A percentile compares a stretch with the other conserved stretches of the same genome.
phyloP scores from a whole-genome alignment of 2,329 filamentous ascomycete genomes.

The Fusarium nurragi region DNA sequence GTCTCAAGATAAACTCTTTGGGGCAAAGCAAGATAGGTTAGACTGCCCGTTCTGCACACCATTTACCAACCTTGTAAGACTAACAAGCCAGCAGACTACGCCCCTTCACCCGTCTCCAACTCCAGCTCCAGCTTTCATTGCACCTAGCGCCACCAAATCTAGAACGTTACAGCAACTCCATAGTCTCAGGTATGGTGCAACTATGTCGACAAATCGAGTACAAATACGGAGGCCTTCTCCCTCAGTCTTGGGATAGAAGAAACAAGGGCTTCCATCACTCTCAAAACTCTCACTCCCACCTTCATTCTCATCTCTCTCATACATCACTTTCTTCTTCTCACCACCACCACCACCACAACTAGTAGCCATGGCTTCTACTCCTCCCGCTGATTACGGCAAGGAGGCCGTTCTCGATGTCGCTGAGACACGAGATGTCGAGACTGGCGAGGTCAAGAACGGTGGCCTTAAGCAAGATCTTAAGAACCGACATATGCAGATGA shows the following conservation, averaged over 20 bases:
- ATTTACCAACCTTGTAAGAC: constrained; percentile 9
- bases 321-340: constrained; percentile 3
- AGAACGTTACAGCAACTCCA: constrained; percentile 19
- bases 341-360: not conserved
- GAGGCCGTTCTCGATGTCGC: constrained; percentile 32
- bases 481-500: constrained; percentile 93
- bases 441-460: constrained; percentile 33
- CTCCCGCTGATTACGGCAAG: constrained; percentile 34
- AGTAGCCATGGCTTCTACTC: constrained; percentile 30
- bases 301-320: not conserved
- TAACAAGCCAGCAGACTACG: not conserved
- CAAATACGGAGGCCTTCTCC: constrained; percentile 27
- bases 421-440: constrained; percentile 33
- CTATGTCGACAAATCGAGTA: constrained; percentile 20
- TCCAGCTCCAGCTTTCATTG: constrained; percentile 9
- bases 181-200: constrained; percentile 10
- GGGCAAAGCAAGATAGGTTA: constrained; percentile 22
- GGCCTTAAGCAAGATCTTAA: constrained; percentile 70
- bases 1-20: constrained; percentile 29
- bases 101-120: constrained; percentile 16
- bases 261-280: constrained; percentile 34
- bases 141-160: constrained; percentile 31
- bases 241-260: constrained; percentile 16
- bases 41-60: constrained; percentile 36
- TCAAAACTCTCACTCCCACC: constrained; percentile 5